Base-by-base conservation (phyloP, 805 yeast genomes). In the Wickerhamomyces kurtzmanii region DNA sequence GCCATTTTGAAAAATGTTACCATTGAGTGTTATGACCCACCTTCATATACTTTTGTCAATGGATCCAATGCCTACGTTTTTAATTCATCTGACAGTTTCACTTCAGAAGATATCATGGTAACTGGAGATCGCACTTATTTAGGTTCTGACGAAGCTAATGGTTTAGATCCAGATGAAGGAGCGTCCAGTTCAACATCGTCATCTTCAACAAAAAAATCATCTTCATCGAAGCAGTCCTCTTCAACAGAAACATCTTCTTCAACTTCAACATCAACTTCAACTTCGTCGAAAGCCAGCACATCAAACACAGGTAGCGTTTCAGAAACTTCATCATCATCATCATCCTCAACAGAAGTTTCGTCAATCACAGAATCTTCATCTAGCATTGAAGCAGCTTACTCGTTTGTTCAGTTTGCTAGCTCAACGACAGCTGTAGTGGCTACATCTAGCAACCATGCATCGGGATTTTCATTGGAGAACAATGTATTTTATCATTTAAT, bases 11-110 rank as follows among this genome's bases (percentile, higher is more conserved):
- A 75, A 43, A 64, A 68, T 24, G 62, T 84, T 20, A 60, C 65
- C 11, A 67, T 86, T 27, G 64, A 71, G 28, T 73, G 93, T 46
- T 80, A 82, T 54, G 84, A 69, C 44, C 70, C 85, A 20, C 95
- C 96, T 17, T 42, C 59, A 9, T 68, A 58, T 20, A 65, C 75
- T 17, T 40, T 43, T 23, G 38, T 48, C 14, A 52, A 54, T 19
- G 78, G 77, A 26, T 49, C 66, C 27, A 51, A 45, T 24, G 58
- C 79, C 0, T 77, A 78, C 46, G 52, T 59, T 13, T 82, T 62
- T 59, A 71, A 72, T 24, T 62, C 50, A 44, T 40, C 63, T 18
- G 63, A 57, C 36, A 64, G 65, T 33, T 62, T 59, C 42, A 57
- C 68, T n/a, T 59, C 62, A 24, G 68, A 63, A 25, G 55, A 59